phyloP scores from a whole-genome alignment of 2,329 filamentous ascomycete species.

The Penicillium italicum region DNA sequence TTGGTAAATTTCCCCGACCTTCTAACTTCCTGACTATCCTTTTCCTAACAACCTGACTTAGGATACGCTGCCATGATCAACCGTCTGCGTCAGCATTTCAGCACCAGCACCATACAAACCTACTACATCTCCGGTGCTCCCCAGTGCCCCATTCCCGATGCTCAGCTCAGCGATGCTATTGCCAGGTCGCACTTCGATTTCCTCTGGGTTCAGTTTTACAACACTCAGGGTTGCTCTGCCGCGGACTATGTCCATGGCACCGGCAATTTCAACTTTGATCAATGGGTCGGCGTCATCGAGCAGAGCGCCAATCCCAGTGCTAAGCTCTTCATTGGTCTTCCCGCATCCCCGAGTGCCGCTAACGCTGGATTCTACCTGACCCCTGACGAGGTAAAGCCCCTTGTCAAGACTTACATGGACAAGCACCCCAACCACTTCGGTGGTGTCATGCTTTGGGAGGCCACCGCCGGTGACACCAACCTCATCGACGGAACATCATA shows the following conservation, averaged over 20 bases:
- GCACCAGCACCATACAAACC: constrained; percentile 28
- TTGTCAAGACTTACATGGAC: constrained; percentile 45
- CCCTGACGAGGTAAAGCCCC: constrained; percentile 43
- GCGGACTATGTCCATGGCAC: constrained; percentile 38
- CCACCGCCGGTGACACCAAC: constrained; percentile 49
- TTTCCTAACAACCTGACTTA: constrained; percentile 6
- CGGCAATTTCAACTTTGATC: constrained; percentile 45
- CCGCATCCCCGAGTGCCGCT: constrained; percentile 33
- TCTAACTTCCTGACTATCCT: too few relatives aligned
- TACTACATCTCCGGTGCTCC: constrained; percentile 55
- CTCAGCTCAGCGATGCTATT: constrained; percentile 47
- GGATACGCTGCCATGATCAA: constrained; percentile 50
- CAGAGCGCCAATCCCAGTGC: constrained; percentile 40
- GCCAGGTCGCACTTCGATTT: constrained; percentile 48
- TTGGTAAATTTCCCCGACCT: constrained; percentile 24
- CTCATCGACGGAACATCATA: constrained; percentile 44
- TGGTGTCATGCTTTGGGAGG: constrained; percentile 60
- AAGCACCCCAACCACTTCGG: constrained; percentile 48
- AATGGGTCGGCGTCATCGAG: constrained; percentile 44
- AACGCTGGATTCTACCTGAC: constrained; percentile 45
- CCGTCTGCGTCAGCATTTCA: constrained; percentile 44
- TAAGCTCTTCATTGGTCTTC: constrained; percentile 55
- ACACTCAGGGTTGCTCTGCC: constrained; percentile 51
- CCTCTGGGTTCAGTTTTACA: constrained; percentile 57
- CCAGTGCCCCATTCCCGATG: constrained; percentile 51